Evolutionary conservation across 2,329 filamentous ascomycete genomes (phyloP).

Genomic region (Penicillium sp.): DNA sequence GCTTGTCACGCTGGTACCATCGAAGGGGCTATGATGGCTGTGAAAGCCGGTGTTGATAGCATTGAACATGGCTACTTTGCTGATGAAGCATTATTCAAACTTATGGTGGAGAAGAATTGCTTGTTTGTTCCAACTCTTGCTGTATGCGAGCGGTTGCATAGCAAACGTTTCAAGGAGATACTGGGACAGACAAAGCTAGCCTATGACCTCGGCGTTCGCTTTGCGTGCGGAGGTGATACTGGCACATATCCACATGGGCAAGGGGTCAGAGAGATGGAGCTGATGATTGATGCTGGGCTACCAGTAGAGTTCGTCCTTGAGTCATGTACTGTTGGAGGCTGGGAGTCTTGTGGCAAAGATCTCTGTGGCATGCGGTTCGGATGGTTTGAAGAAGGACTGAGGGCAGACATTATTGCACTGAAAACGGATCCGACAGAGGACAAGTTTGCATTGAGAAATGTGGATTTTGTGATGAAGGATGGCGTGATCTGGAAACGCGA

Average conservation of each 20-base stretch:
- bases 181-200: constrained; percentile 44
- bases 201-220: constrained; percentile 40
- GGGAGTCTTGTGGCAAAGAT: constrained; percentile 54
- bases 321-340: constrained; percentile 50
- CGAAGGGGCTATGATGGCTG: constrained; percentile 45
- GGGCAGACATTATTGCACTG: constrained; percentile 52
- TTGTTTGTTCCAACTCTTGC: constrained; percentile 55
- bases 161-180: constrained; percentile 25
- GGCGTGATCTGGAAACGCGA: neutral
- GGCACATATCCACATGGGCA: constrained; percentile 53
- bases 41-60: constrained; percentile 44
- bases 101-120: constrained; percentile 41
- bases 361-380: constrained; percentile 52
- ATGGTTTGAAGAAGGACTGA: constrained; percentile 46
- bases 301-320: constrained; percentile 49
- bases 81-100: constrained; percentile 39
- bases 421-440: constrained; percentile 38
- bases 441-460: neutral
- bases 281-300: constrained; percentile 50
- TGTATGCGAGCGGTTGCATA: constrained; percentile 37
- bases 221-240: constrained; percentile 54
- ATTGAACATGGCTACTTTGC: constrained; percentile 47
- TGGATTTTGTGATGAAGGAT: constrained; percentile 5
- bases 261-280: constrained; percentile 51
- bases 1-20: constrained; percentile 43